These are phyloP conservation scores for Mucor racemosus DNA, from an alignment of 371 early-diverging fungal species.

Conservation along the genomic window DNA sequence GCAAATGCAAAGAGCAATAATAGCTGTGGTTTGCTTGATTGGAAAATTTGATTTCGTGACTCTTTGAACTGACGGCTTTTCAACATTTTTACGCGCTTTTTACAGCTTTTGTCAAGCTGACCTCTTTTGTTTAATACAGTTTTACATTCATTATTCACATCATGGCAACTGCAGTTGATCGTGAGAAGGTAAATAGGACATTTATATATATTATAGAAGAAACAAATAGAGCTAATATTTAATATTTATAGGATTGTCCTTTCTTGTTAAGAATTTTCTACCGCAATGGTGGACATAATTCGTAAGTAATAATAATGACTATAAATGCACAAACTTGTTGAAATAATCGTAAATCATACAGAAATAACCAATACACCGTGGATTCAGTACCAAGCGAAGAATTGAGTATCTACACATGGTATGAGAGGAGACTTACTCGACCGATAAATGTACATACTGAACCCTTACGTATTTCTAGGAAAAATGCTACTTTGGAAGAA, in stretches of 20 bases:
- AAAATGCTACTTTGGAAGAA: slow-evolving; percentile 70
- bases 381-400: slow-evolving; percentile 56
- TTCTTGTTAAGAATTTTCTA: slow-evolving; percentile 64
- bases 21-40: too few relatives aligned
- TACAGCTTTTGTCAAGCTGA: neutral
- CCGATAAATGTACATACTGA: neutral
- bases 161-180: slow-evolving; percentile 48
- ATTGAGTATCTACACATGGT: slow-evolving; percentile 69
- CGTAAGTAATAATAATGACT: slow-evolving; percentile 28
- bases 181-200: slow-evolving; percentile 40
- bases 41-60: too few relatives aligned
- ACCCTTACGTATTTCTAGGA: slow-evolving; percentile 44
- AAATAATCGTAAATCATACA: neutral
- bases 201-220: too few relatives aligned
- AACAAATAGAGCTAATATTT: neutral
- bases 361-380: slow-evolving; percentile 42
- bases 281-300: slow-evolving; percentile 50
- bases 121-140: neutral
- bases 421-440: neutral
- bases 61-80: too few relatives aligned
- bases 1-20: too few relatives aligned
- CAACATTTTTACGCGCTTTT: slow-evolving; percentile 3
- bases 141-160: neutral
- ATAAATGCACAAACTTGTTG: neutral
- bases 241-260: slow-evolving; percentile 55